Conservation (phyloP, 176 grass and related monocot genomes). For the Bothriochloa decipiens region DNA sequence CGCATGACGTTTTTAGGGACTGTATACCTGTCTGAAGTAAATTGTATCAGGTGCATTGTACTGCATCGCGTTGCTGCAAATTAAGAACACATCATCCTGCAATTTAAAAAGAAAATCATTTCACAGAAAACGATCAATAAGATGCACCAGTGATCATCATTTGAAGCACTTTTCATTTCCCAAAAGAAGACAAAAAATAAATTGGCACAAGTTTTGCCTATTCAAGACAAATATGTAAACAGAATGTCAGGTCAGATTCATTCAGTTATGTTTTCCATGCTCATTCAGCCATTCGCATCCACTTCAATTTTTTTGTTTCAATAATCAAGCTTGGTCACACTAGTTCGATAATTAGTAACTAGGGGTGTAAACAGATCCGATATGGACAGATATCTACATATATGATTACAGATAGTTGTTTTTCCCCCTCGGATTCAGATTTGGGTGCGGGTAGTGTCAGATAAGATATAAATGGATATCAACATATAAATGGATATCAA, state of each 20-base stretch:
- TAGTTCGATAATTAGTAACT: background rate
- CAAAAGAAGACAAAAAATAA: slow-evolving; percentile 2
- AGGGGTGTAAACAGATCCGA: background rate
- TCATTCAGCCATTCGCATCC: background rate
- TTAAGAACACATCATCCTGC: slow-evolving; percentile 98
- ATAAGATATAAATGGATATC: background rate
- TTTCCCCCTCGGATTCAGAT: background rate
- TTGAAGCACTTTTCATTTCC: slow-evolving; percentile 4
- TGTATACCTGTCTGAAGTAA: slow-evolving; percentile 95
- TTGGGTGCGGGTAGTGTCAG: background rate
- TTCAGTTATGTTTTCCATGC: background rate
- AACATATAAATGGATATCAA: background rate
- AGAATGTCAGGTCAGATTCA: background rate
- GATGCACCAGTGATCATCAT: background rate
- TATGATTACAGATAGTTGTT: background rate
- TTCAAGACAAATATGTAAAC: background rate
- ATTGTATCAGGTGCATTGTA: slow-evolving; percentile 98
- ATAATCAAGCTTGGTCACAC: too few relatives aligned
- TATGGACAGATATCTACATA: background rate
- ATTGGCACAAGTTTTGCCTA: background rate
- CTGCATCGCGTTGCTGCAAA: slow-evolving; percentile 98
- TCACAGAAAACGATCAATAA: slow-evolving; percentile 11
- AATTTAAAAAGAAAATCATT: slow-evolving; percentile 42
- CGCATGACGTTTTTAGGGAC: slow-evolving; percentile 18
- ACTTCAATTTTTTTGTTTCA: background rate